Percentiles rank a stretch among this genome's conserved stretches.
Conservation (phyloP, 768 basidiomycete genomes). For the Russula lepida region DNA sequence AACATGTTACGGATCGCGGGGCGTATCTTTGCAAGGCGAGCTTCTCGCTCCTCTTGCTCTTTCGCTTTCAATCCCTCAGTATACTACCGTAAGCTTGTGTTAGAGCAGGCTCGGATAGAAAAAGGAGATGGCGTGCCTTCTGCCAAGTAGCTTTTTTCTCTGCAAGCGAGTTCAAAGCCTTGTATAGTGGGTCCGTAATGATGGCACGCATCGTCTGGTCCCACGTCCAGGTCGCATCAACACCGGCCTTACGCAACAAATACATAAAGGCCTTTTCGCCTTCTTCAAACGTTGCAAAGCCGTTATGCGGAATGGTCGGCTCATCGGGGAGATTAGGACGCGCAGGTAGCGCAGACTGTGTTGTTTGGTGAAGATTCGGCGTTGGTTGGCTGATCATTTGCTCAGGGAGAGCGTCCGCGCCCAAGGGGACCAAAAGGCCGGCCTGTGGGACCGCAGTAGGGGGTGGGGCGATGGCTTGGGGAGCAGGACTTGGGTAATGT, state of each 20-base stretch:
- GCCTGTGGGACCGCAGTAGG: constrained; percentile 26
- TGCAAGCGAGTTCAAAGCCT: constrained; percentile 83
- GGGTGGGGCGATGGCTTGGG: constrained; percentile 6
- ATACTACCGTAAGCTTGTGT: constrained; percentile 42
- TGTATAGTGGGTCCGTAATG: constrained; percentile 96
- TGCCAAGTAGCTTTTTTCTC: constrained; percentile 94
- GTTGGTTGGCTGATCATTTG: constrained; percentile 42
- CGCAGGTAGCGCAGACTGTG: constrained; percentile 54
- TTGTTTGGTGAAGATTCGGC: constrained; percentile 49
- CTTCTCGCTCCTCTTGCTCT: constrained; percentile 80
- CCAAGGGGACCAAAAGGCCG: constrained; percentile 11
- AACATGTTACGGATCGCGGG: constrained; percentile 84
- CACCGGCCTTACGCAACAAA: constrained; percentile 79
- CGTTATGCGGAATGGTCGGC: constrained; percentile 83
- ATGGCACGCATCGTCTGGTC: constrained; percentile 97
- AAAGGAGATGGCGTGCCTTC: constrained; percentile 49
- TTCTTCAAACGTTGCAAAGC: constrained; percentile 78
- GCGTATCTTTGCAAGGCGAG: constrained; percentile 74
- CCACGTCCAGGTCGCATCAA: constrained; percentile 94
- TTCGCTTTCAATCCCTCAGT: constrained; percentile 67
- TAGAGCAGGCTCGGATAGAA: not conserved
- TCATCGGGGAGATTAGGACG: constrained; percentile 80
- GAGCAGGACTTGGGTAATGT: constrained; percentile 1
- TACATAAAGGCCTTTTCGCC: constrained; percentile 93
- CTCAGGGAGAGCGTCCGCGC: constrained; percentile 25